Percentiles rank a stretch among this genome's conserved stretches.
phyloP scores from a whole-genome alignment of 768 basidiomycete genomes.

The Termitomyces sp. region DNA sequence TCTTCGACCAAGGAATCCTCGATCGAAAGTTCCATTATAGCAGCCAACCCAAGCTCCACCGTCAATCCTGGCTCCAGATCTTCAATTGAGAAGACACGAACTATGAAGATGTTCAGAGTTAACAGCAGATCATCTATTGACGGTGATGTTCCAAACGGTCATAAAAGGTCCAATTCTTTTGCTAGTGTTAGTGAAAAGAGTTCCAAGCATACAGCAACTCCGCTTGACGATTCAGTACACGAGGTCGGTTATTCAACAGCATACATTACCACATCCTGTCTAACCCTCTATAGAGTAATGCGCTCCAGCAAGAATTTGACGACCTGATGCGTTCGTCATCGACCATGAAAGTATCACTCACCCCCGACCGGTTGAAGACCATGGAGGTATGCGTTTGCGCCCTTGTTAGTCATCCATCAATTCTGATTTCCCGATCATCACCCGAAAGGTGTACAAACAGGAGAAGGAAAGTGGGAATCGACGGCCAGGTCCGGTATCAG shows the following conservation, averaged over 20 bases:
- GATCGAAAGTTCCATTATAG: conserved; percentile 28
- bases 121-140: conserved; percentile 35
- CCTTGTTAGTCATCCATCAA: conserved; percentile 24
- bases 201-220: conserved; percentile 28
- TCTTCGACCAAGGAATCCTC: conserved; percentile 31
- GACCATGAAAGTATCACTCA: conserved; percentile 94
- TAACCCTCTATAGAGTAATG: conserved; percentile 39
- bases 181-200: conserved; percentile 46
- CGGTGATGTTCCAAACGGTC: conserved; percentile 35
- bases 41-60: conserved; percentile 16
- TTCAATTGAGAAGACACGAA: conserved; percentile 61
- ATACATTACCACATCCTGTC: conserved; percentile 7
- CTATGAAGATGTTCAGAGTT: conserved; percentile 50
- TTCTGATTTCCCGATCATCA: conserved; percentile 9
- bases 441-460: conserved; percentile 62
- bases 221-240: conserved; percentile 21
- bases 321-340: conserved; percentile 84
- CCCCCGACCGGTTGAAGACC: conserved; percentile 86
- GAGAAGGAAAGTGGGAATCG: conserved; percentile 51
- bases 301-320: conserved; percentile 79
- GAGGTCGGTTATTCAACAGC: conserved; percentile 25
- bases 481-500: conserved; percentile 29
- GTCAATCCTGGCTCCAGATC: conserved; percentile 34
- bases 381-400: conserved; percentile 71
- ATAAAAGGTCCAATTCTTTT: conserved; percentile 50